Evolutionary conservation across 805 yeast species (phyloP).

Genomic region (Isabelozyma pseudorhagii): DNA sequence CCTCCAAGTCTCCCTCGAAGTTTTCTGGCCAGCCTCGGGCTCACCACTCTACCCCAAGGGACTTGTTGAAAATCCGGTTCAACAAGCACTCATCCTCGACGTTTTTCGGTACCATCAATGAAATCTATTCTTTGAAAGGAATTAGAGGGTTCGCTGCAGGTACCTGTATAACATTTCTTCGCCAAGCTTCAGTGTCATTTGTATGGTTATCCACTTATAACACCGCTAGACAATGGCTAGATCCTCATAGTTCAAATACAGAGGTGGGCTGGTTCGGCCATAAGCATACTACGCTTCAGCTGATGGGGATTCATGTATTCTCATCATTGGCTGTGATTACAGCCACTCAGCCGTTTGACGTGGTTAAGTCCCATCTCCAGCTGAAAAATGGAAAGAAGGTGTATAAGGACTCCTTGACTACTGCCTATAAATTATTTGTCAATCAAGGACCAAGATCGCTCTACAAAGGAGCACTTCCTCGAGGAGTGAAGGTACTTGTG

Average conservation of each 20-base stretch:
- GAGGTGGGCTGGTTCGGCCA: constrained; percentile 45
- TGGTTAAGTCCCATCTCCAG: constrained; percentile 83
- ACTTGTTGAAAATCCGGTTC: constrained; percentile 27
- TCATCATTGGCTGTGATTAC: constrained; percentile 74
- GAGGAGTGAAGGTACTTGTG: constrained; percentile 37
- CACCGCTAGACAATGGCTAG: constrained; percentile 65
- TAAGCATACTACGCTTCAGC: constrained; percentile 35
- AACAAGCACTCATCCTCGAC: constrained; percentile 55
- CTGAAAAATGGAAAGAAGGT: constrained; percentile 59
- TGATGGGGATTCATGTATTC: constrained; percentile 51
- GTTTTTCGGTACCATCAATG: constrained; percentile 51
- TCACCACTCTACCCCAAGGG: constrained; percentile 11
- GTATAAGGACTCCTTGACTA: constrained; percentile 59
- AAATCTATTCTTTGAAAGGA: constrained; percentile 73
- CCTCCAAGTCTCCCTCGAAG: constrained; percentile 17
- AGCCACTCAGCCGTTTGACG: constrained; percentile 85
- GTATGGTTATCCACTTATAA: constrained; percentile 85
- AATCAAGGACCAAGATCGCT: constrained; percentile 30
- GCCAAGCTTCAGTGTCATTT: constrained; percentile 77
- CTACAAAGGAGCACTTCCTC: constrained; percentile 36
- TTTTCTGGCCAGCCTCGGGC: constrained; percentile 12
- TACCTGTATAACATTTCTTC: constrained; percentile 69
- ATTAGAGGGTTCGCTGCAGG: constrained; percentile 79
- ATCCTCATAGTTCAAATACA: constrained; percentile 41
- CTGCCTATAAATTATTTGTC: constrained; percentile 30